Percentiles rank a stretch among this genome's conserved stretches.
phyloP scores from a whole-genome alignment of 2,329 filamentous ascomycete genomes.

The Chaetomium sp. region DNA sequence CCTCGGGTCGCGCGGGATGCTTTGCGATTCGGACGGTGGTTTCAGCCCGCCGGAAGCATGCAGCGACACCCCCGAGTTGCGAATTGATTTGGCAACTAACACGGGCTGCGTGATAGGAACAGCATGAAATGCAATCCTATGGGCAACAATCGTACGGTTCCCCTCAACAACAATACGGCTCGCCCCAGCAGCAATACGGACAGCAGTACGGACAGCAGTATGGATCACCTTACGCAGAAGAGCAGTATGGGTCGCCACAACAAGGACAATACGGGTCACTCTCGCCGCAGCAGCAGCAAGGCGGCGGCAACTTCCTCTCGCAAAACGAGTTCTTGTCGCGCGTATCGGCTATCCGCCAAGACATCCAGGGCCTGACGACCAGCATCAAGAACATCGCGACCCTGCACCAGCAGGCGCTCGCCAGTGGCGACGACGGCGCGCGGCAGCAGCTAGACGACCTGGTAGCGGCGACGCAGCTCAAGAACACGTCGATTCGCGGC shows the following conservation, averaged over 20 bases:
- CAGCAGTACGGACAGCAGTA: constrained; percentile 23
- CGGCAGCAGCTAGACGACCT: constrained; percentile 65
- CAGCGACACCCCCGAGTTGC: neutral
- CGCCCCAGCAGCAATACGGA: constrained; percentile 21
- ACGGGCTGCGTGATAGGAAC: constrained; percentile 41
- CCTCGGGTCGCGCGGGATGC: constrained; percentile 15
- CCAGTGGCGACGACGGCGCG: constrained; percentile 61
- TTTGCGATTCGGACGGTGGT: neutral
- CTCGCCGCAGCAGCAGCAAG: constrained; percentile 19
- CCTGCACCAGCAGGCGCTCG: constrained; percentile 71
- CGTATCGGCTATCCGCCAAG: constrained; percentile 65
- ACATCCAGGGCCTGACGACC: constrained; percentile 67
- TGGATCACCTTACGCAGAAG: neutral
- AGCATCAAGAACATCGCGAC: constrained; percentile 69
- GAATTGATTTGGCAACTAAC: constrained; percentile 18
- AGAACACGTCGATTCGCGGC: constrained; percentile 75
- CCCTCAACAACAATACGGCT: constrained; percentile 30
- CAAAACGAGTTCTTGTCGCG: constrained; percentile 70
- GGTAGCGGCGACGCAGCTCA: constrained; percentile 68
- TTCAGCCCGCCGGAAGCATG: neutral
- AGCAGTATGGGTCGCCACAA: constrained; percentile 20
- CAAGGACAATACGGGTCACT: constrained; percentile 30
- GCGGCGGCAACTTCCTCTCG: constrained; percentile 48
- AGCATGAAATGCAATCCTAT: constrained; percentile 60
- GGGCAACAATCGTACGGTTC: constrained; percentile 38